phyloP scores from a whole-genome alignment of 2,329 filamentous ascomycete genomes.

The Claviceps paspali region DNA sequence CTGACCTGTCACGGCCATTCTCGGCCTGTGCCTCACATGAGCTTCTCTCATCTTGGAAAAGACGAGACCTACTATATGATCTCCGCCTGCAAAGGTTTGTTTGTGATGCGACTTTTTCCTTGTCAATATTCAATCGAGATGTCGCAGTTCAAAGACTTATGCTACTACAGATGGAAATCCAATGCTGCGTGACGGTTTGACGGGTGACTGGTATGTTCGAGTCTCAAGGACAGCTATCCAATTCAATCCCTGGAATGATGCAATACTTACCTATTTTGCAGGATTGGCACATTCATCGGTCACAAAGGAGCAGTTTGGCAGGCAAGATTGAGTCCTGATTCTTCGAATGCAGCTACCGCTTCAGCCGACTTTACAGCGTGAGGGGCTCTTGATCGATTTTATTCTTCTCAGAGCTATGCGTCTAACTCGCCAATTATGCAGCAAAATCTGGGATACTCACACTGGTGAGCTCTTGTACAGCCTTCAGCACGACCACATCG shows the following conservation, averaged over 20 bases:
- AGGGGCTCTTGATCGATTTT: slow-evolving; percentile 15
- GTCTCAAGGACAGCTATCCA: background rate
- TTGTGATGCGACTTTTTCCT: slow-evolving; percentile 8
- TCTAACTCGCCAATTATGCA: slow-evolving; percentile 19
- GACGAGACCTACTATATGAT: slow-evolving; percentile 83
- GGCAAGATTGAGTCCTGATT: slow-evolving; percentile 76
- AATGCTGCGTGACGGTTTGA: slow-evolving; percentile 92
- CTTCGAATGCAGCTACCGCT: slow-evolving; percentile 75
- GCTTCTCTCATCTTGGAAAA: slow-evolving; percentile 71
- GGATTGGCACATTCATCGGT: slow-evolving; percentile 95
- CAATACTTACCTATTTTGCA: slow-evolving; percentile 25
- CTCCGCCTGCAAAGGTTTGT: slow-evolving; percentile 81
- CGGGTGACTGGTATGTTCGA: slow-evolving; percentile 67
- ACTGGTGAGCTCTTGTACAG: slow-evolving; percentile 80
- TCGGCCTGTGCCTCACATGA: slow-evolving; percentile 78
- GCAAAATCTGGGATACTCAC: slow-evolving; percentile 94
- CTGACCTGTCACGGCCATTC: slow-evolving; percentile 92
- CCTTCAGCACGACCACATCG: slow-evolving; percentile 86
- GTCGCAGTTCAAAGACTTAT: slow-evolving; percentile 1
- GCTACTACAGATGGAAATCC: slow-evolving; percentile 69
- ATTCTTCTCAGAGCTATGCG: background rate
- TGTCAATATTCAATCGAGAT: slow-evolving; percentile 10
- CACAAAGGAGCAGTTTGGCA: slow-evolving; percentile 99
- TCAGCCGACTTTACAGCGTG: slow-evolving; percentile 93
- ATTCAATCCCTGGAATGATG: background rate